Percentiles rank a stretch among this genome's conserved stretches.
These are phyloP conservation scores for Viola odorata DNA, from an alignment of 345 rosid genomes.

Conservation along the genomic window DNA sequence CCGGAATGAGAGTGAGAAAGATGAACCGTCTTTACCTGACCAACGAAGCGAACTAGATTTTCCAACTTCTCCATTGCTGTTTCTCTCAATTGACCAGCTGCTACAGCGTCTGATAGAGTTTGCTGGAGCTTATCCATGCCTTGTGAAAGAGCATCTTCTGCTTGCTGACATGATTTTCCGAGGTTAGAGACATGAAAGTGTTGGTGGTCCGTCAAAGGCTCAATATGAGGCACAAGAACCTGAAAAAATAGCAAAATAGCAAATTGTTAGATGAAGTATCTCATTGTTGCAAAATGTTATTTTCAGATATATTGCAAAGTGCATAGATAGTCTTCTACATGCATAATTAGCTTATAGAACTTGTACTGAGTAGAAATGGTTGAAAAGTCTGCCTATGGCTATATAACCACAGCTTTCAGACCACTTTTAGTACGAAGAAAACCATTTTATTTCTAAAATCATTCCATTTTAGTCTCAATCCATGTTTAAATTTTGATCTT, in stretches of 20 bases:
- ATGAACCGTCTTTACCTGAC: conserved; percentile 46
- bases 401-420: too few species aligned
- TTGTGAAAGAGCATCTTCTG: conserved; percentile 88
- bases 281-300: too few species aligned
- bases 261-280: too few species aligned
- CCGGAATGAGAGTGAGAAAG: conserved; percentile 4
- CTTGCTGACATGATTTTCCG: conserved; percentile 77
- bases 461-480: too few species aligned
- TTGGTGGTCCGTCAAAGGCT: conserved; percentile 63
- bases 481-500: too few species aligned
- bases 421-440: too few species aligned
- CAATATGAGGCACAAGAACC: conserved; percentile 72
- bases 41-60: conserved; percentile 67
- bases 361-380: too few species aligned
- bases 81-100: conserved; percentile 50
- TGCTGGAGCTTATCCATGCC: conserved; percentile 91
- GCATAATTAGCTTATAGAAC: too few species aligned
- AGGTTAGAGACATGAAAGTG: conserved; percentile 40
- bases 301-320: background rate
- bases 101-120: conserved; percentile 60
- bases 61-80: conserved; percentile 72
- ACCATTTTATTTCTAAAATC: too few species aligned
- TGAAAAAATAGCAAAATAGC: conserved; percentile 15
- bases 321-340: too few species aligned
- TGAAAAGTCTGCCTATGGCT: too few species aligned